Base-by-base conservation (phyloP, 805 yeast genomes). In the Starmerella etchellsii region DNA sequence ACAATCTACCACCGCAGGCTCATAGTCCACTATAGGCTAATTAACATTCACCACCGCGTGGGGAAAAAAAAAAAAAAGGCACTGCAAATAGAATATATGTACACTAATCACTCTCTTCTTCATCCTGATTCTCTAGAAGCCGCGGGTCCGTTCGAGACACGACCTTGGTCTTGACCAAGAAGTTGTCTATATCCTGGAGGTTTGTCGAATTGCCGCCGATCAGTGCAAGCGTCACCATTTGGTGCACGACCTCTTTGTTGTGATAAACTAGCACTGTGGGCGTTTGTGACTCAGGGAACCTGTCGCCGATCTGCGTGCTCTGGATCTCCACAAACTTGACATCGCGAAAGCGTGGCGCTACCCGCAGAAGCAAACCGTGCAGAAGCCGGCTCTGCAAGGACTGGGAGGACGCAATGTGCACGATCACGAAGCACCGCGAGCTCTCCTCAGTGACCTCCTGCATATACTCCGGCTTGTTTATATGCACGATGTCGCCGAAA, bases 281-380 rank as follows among this genome's bases (percentile, higher is more conserved):
- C 53, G 94, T 81, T 64, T 83, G 87, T 25, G 70, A 58, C 21
- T 82, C 88, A 2, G 98, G 96, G 59, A 87, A 91, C 55, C 78
- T 77, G 54, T 88, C 97, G 49, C 87, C 80, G 39, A 96, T 94
- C 59, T 95, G 75, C 43, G 74, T 69, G 20, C 82, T 95, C n/a
- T 81, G 78, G 36, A 91, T 91, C 52, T 91, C 95, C 32, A 84
- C 88, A 56, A 91, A 81, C 60, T 91, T 91, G 51, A 88, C 62
- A 54, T 91, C 95, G 19, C 74, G 71, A 57, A 74, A 88, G 53
- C 74, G 78, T 2, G 62, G 55, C 0, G 97, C 91, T 14, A 75
- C 57, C 14, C 68, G 61, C 10, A 56, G 54, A 49, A 81, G 67
- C n/a, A 83, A 54, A 2, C 74, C 69, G 0, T 75, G 62, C 35